Evolutionary conservation across 2,329 filamentous ascomycete genomes (phyloP), one percentile per base, ranked within the genome.

Genomic region (Sphaerulina populicola): DNA sequence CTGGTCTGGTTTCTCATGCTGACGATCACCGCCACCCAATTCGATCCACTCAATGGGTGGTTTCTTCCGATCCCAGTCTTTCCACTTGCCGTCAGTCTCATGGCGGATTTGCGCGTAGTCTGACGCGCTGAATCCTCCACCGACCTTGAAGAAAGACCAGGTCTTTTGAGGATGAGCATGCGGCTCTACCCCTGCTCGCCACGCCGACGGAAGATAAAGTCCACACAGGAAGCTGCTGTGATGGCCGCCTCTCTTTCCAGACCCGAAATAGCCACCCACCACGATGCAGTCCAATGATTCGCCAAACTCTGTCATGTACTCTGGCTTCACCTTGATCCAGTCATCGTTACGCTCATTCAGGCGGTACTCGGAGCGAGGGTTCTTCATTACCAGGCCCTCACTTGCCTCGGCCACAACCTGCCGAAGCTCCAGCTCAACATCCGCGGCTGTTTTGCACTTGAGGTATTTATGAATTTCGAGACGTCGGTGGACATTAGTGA

Each of bases 241-340:
- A 1, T 72, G 80, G 37, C 91, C 93, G 44, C 93, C 93, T 43
- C 93, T 81, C 50, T 79, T 81, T 0, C 93, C 93, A 29, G 86
- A 87, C 11, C 93, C 93, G 66, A 87, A 98, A 70, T 95, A 97
- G 7, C 88, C 93, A 49, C 91, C 93, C 47, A 98, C 81, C 12
- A 98, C 76, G 11, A 96, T 73, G 58, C 89, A 88, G 66, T 98
- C 93, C 3, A 98, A 79, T 0, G 85, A 88, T 69, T 97, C 91
- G 55, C 93, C 93, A 66, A 93, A 95, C 56, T 95, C 91, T 2
- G 83, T 83, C 90, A 97, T 96, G 68, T 98, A 98, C 58, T 98
- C 93, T 1, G 93, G 93, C 64, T 98, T 98, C 7, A 98, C 90
- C 67, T 98, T 98, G 71, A 96, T 85, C 93, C 93, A 98, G 68